Conservation (phyloP, 2,329 filamentous ascomycete species). For the Mycosphaerella sp. region DNA sequence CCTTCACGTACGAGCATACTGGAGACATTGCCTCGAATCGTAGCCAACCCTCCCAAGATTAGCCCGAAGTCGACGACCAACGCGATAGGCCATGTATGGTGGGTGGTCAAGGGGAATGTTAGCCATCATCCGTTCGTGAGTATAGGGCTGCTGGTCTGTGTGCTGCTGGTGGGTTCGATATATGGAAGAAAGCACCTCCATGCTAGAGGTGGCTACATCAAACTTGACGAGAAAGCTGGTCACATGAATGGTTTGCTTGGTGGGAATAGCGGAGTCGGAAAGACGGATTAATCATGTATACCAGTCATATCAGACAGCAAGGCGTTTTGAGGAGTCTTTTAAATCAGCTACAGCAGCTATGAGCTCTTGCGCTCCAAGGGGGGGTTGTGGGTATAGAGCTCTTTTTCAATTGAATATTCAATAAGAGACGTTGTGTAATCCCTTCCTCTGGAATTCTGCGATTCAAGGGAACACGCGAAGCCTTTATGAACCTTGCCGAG, state of each 20-base stretch:
- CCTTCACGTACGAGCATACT: conserved; percentile 85
- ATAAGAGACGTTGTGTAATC: not conserved
- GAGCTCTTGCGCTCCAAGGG: not conserved
- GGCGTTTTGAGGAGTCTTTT: not conserved
- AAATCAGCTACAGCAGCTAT: not conserved
- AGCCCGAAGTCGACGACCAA: conserved; percentile 72
- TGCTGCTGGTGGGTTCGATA: conserved; percentile 33
- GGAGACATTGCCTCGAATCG: conserved; percentile 71
- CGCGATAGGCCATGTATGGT: conserved; percentile 63
- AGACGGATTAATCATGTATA: conserved; percentile 10
- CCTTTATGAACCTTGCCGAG: no score
- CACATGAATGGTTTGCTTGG: conserved; percentile 63
- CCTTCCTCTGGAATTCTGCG: no score
- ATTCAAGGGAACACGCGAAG: no score
- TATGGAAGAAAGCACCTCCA: conserved; percentile 32
- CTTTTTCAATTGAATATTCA: not conserved
- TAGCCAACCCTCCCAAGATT: conserved; percentile 63
- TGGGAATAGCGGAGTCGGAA: conserved; percentile 41
- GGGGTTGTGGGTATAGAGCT: not conserved
- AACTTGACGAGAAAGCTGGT: conserved; percentile 48
- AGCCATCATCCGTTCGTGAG: conserved; percentile 43
- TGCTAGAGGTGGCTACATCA: conserved; percentile 32
- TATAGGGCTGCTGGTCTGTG: conserved; percentile 52
- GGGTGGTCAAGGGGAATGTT: conserved; percentile 38
- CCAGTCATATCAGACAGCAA: not conserved